Evolutionary conservation across 805 yeast genomes (phyloP).

Genomic region (Wickerhamomyces canadensis): DNA sequence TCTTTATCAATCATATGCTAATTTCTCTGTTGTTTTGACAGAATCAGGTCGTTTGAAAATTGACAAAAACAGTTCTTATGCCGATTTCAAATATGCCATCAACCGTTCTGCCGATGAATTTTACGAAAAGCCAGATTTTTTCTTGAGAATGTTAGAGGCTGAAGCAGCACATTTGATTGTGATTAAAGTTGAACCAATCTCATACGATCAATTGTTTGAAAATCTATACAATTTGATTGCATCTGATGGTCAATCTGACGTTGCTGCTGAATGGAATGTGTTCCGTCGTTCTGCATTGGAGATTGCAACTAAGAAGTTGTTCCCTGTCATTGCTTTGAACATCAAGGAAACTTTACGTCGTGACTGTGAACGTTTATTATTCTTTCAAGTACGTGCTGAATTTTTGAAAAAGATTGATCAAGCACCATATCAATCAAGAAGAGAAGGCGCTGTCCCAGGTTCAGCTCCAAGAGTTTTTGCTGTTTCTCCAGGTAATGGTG

Average conservation of each 20-base stretch:
- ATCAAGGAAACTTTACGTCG: constrained; percentile 79
- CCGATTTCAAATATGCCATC: constrained; percentile 86
- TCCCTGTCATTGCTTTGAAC: constrained; percentile 63
- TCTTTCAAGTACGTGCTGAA: constrained; percentile 60
- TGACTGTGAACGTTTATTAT: constrained; percentile 67
- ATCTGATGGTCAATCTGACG: constrained; percentile 74
- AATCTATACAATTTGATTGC: constrained; percentile 50
- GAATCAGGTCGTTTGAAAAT: constrained; percentile 79
- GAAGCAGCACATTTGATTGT: constrained; percentile 71
- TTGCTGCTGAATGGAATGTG: constrained; percentile 76
- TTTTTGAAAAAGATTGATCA: constrained; percentile 77
- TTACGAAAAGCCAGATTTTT: constrained; percentile 69
- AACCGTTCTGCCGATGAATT: constrained; percentile 77
- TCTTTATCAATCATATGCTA: constrained; percentile 58
- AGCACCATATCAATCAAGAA: constrained; percentile 83
- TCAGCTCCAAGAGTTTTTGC: constrained; percentile 82
- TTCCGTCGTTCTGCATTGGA: constrained; percentile 64
- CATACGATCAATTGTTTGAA: constrained; percentile 33
- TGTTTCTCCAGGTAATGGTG: constrained; percentile 82
- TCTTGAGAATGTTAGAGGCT: constrained; percentile 87
- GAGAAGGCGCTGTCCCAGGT: constrained; percentile 61
- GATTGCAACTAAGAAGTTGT: constrained; percentile 60
- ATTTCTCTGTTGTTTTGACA: constrained; percentile 69
- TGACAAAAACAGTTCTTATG: constrained; percentile 73
- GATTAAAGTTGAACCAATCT: constrained; percentile 49